phyloP scores from a whole-genome alignment of 2,329 filamentous ascomycete genomes.

The Fusarium pseudoanthophilum region DNA sequence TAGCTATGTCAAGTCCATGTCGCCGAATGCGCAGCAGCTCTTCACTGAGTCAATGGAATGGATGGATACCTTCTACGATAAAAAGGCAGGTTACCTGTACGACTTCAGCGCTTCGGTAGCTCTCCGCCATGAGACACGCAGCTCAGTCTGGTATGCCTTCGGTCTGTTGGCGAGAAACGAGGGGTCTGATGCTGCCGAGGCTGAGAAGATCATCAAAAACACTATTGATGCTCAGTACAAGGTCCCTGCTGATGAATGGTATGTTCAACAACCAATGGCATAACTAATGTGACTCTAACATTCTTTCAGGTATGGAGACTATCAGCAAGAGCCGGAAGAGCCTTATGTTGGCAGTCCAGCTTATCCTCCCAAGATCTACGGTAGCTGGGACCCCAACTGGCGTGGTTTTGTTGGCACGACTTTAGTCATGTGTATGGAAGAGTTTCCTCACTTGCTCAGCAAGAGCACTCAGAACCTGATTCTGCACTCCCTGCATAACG shows the following conservation, averaged over 20 bases:
- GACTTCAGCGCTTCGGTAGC: slow-evolving; percentile 57
- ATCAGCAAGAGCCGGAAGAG: slow-evolving; percentile 66
- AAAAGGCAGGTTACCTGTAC: slow-evolving; percentile 63
- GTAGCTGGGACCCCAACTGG: slow-evolving; percentile 73
- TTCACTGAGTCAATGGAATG: slow-evolving; percentile 57
- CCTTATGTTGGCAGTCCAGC: slow-evolving; percentile 63
- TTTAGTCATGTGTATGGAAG: slow-evolving; percentile 68
- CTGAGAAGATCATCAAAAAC: slow-evolving; percentile 64
- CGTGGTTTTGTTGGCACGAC: slow-evolving; percentile 70
- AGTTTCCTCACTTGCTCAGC: slow-evolving; percentile 61
- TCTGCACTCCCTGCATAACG: slow-evolving; percentile 63
- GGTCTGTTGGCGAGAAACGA: slow-evolving; percentile 67
- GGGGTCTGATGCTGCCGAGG: slow-evolving; percentile 59
- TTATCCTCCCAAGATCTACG: slow-evolving; percentile 65
- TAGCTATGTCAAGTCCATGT: background rate
- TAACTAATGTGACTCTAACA: background rate
- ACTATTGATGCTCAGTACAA: slow-evolving; percentile 65
- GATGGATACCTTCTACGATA: slow-evolving; percentile 66
- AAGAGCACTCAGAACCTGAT: slow-evolving; percentile 55
- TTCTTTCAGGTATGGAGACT: slow-evolving; percentile 50
- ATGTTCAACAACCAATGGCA: slow-evolving; percentile 20
- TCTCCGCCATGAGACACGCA: slow-evolving; percentile 66
- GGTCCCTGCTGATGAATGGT: slow-evolving; percentile 65
- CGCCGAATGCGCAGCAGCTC: slow-evolving; percentile 17
- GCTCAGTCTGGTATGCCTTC: slow-evolving; percentile 68